Evolutionary conservation across 176 grass and related monocot species (phyloP).

Genomic region (Cenchrus purpureus): DNA sequence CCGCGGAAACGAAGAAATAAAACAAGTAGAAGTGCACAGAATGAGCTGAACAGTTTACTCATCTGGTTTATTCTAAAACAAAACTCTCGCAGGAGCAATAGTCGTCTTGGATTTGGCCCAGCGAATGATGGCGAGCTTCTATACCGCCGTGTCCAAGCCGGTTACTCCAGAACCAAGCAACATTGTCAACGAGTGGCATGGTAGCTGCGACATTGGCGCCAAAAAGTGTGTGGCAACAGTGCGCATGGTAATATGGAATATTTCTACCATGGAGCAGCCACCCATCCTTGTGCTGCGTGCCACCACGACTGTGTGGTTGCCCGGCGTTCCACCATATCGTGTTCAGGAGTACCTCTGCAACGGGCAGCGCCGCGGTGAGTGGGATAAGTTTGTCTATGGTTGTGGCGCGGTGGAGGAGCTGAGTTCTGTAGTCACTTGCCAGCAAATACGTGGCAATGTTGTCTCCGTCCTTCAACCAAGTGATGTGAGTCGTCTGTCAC

Average conservation of each 20-base stretch:
- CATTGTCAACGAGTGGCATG: neutral
- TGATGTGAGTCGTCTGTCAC: neutral
- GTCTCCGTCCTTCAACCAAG: neutral
- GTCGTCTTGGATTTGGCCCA: neutral
- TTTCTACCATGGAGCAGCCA: neutral
- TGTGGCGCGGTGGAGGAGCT: neutral
- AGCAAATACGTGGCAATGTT: neutral
- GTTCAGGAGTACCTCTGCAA: neutral
- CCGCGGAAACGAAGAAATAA: neutral
- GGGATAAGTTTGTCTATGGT: neutral
- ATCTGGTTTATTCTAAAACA: neutral
- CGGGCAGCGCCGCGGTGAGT: neutral
- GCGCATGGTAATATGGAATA: neutral
- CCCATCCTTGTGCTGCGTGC: neutral
- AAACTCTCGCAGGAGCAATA: neutral
- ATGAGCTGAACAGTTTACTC: neutral
- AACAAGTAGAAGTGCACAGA: neutral
- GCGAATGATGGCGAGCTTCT: neutral
- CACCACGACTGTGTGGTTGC: slow-evolving; percentile 21
- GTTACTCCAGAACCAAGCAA: neutral
- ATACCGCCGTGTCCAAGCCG: neutral
- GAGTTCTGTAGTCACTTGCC: neutral
- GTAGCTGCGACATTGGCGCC: neutral
- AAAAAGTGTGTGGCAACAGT: neutral
- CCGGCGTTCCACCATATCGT: neutral